Evolutionary conservation across 129 eudicot species (phyloP).

Genomic region (Artemisia tridentata): DNA sequence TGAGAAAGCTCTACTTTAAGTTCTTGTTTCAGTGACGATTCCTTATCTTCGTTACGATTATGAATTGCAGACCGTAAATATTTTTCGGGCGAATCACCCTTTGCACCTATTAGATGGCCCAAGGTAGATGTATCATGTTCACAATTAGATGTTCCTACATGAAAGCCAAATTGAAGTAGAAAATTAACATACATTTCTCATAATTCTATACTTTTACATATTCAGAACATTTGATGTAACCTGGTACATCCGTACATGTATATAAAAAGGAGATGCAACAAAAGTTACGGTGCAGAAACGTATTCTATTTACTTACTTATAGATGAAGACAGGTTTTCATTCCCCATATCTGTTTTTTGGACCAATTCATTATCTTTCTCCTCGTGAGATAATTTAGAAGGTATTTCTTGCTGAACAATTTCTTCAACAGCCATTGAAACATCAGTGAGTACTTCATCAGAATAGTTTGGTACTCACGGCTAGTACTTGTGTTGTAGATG

Average conservation of each 20-base stretch:
- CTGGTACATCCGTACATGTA: background rate
- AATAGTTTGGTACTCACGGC: too few species aligned
- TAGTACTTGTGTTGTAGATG: too few species aligned
- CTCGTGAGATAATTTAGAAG: constrained; percentile 18
- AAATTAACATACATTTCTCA: background rate
- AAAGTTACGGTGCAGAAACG: constrained; percentile 1
- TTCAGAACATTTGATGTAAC: background rate
- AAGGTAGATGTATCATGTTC: constrained; percentile 5
- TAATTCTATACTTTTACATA: background rate
- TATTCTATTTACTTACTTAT: constrained; percentile 33
- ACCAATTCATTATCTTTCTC: constrained; percentile 6
- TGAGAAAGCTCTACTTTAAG: too few species aligned
- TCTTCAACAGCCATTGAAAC: constrained; percentile 17
- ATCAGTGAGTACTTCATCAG: constrained; percentile 5
- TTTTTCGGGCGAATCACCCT: background rate
- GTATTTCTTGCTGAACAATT: constrained; percentile 6
- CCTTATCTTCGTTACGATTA: too few species aligned
- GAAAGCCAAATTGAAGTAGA: constrained; percentile 3
- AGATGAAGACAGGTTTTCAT: constrained; percentile 20
- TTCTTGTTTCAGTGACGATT: too few species aligned
- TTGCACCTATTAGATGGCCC: constrained; percentile 11
- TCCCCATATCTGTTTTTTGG: background rate
- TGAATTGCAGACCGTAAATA: too few species aligned
- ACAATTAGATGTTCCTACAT: constrained; percentile 29
- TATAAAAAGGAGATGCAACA: background rate